These are phyloP conservation scores for Ceratocystis ficicola DNA, from an alignment of 2,329 filamentous ascomycete genomes.

Conservation along the genomic window DNA sequence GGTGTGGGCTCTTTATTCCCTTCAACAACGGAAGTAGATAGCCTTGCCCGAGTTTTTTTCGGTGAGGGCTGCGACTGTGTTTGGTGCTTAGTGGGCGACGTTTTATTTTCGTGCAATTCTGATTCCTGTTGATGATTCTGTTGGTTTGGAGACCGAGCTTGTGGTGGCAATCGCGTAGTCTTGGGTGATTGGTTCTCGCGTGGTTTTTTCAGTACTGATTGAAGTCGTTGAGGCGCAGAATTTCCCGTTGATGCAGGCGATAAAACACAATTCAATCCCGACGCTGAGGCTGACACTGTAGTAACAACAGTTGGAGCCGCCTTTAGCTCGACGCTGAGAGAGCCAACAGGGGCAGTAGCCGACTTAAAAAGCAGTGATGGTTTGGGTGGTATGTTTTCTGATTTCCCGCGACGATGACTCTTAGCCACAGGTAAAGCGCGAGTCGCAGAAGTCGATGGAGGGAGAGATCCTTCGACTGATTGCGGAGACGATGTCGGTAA, in stretches of 20 bases:
- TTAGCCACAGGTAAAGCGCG: constrained; percentile 25
- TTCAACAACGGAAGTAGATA: constrained; percentile 27
- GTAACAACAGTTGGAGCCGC: constrained; percentile 15
- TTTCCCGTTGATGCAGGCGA: constrained; percentile 25
- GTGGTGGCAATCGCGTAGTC: constrained; percentile 18
- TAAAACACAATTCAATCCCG: constrained; percentile 22
- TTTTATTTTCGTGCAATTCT: neutral
- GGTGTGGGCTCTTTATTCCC: constrained; percentile 18
- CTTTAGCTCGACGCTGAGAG: neutral
- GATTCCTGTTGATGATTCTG: neutral
- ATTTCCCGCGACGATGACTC: constrained; percentile 22
- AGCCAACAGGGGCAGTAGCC: constrained; percentile 5
- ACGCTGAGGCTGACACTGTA: constrained; percentile 18
- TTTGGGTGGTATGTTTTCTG: constrained; percentile 21
- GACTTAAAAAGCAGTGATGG: constrained; percentile 13
- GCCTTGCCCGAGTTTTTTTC: constrained; percentile 25
- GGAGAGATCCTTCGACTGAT: constrained; percentile 26
- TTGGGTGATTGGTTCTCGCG: constrained; percentile 23
- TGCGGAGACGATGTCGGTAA: constrained; percentile 27
- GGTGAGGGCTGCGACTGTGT: constrained; percentile 17
- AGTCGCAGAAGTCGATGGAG: constrained; percentile 34
- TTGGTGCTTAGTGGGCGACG: neutral
- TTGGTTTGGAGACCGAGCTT: constrained; percentile 18
- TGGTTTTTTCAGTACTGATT: constrained; percentile 17
- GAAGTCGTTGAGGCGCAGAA: constrained; percentile 19